Base-by-base conservation (phyloP, 2,329 filamentous ascomycete genomes). In the Daldinia sp. region DNA sequence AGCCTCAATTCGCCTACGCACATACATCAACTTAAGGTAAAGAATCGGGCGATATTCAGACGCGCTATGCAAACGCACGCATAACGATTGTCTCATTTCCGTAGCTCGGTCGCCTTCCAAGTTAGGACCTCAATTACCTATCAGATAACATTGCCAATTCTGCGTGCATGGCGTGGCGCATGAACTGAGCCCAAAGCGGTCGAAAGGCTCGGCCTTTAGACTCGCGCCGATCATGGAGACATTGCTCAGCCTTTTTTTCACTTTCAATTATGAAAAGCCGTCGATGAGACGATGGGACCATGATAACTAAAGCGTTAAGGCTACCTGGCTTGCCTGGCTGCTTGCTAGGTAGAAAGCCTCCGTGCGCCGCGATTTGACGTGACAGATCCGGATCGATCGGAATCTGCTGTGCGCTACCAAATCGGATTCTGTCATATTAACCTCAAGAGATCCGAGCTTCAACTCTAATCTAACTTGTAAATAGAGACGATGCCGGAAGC, bases 301-400 rank as follows among this genome's bases (percentile, higher is more conserved):
- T 45, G 47, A 27, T 30, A 60, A 52, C 30, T 27, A 34, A 55
- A 19, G n/a, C 11, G 45, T 45, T 58, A 59, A 56, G 62, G 35
- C 30, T 45, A 45, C n/a, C n/a, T n/a, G n/a, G n/a, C n/a, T n/a
- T n/a, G n/a, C n/a, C n/a, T n/a, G 34, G 34, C n/a, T 35, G 17
- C n/a, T 15, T 15, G 34, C 21, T 27, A 45, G 39, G 39, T 45
- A 45, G 21, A 8, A 45, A 23, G 27, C 45, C 23, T 50, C 59
- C 50, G 53, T 32, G 48, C 58, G 57, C 61, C 60, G 58, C 55
- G 37, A 57, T 59, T 63, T 15, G 56, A 61, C 32, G 61, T 43
- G 51, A 45, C 32, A 64, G 65, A 68, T 64, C 65, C 65, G 67
- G 67, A 64, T 69, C 67, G 67, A 69, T 69, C 67, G 67, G 67